Conservation (phyloP, 192 early-diverging fungal genomes). For the Backusella westeae region DNA sequence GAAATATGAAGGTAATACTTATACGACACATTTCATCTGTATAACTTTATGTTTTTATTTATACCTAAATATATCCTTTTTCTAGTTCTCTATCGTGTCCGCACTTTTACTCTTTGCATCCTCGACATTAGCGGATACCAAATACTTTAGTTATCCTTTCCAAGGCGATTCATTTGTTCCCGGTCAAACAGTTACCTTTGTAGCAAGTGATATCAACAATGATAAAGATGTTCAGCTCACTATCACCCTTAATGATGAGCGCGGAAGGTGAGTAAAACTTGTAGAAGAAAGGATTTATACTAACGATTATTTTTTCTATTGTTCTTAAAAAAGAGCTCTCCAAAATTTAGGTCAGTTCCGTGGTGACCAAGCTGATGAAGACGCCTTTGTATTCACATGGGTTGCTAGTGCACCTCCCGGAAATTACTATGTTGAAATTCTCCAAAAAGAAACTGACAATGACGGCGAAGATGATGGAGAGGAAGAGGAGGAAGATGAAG, state of each 20-base stretch:
- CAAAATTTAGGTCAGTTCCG: neutral
- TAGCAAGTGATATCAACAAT: neutral
- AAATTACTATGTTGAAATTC: neutral
- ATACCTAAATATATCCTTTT: neutral
- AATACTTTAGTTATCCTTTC: neutral
- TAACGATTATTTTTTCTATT: neutral
- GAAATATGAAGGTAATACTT: neutral
- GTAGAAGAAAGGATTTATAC: neutral
- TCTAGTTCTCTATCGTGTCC: neutral
- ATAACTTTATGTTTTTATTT: neutral
- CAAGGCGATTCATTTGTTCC: neutral
- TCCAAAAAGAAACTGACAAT: neutral
- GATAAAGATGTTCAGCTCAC: neutral
- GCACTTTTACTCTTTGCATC: neutral
- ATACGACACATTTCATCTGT: neutral
- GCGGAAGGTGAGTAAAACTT: neutral
- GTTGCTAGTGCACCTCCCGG: neutral
- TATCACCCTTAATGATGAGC: neutral
- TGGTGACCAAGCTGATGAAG: conserved; percentile 1
- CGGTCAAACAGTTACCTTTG: neutral
- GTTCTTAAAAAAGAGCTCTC: neutral
- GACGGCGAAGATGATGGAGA: neutral
- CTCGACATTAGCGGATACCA: neutral
- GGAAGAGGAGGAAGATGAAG: neutral
- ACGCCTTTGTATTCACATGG: neutral